Conservation (phyloP, 345 rosid genomes). For the Populus nigra region DNA sequence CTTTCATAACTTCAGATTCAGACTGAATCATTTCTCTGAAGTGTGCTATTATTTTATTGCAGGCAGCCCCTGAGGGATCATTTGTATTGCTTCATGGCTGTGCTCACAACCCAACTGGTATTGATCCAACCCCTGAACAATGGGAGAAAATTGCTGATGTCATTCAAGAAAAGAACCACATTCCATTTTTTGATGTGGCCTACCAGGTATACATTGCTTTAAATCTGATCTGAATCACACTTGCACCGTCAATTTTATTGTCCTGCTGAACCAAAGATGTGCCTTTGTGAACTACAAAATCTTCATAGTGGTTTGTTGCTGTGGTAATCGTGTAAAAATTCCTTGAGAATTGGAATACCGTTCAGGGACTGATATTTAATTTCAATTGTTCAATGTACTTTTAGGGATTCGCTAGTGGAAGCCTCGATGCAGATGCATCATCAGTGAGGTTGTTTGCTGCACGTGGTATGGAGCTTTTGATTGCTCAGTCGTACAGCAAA, state of each 20-base stretch:
- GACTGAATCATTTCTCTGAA: slow-evolving; percentile 4
- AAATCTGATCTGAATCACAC: slow-evolving; percentile 1
- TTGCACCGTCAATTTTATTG: neutral
- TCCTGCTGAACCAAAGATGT: neutral
- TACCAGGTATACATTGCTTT: slow-evolving; percentile 63
- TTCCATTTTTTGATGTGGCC: slow-evolving; percentile 95
- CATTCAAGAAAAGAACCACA: slow-evolving; percentile 89
- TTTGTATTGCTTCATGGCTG: slow-evolving; percentile 96
- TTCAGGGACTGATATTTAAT: neutral
- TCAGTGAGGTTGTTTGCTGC: slow-evolving; percentile 87
- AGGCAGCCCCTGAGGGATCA: slow-evolving; percentile 95
- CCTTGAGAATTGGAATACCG: neutral
- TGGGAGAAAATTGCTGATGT: slow-evolving; percentile 88
- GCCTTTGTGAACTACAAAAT: neutral
- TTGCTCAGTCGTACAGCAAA: slow-evolving; percentile 96
- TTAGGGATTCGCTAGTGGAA: slow-evolving; percentile 99
- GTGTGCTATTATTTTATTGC: slow-evolving; percentile 14
- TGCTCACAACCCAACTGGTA: slow-evolving; percentile 99
- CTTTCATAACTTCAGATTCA: neutral
- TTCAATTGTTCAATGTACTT: slow-evolving; percentile 8
- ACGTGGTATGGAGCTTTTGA: slow-evolving; percentile 80
- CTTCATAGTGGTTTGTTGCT: neutral
- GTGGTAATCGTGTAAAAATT: neutral
- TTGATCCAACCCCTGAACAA: slow-evolving; percentile 91
- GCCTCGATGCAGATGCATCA: slow-evolving; percentile 87